Percentiles rank a stretch among this genome's conserved stretches.
Evolutionary conservation across 345 rosid genomes (phyloP).

Genomic region (Hypericum androsaemum): DNA sequence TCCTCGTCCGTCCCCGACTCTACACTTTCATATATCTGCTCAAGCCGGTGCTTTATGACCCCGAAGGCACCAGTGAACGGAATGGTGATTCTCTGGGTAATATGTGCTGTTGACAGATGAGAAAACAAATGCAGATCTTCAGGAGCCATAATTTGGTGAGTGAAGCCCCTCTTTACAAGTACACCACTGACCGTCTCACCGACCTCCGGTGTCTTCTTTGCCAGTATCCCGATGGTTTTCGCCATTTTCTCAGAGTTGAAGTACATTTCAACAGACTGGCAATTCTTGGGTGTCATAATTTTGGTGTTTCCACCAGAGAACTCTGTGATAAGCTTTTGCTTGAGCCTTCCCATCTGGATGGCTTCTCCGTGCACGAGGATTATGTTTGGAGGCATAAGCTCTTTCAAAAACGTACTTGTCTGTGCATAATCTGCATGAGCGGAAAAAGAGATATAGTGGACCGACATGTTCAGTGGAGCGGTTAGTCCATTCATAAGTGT

Average conservation of each 20-base stretch:
- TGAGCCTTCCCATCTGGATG: constrained; percentile 89
- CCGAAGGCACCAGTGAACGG: constrained; percentile 75
- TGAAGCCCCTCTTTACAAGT: constrained; percentile 85
- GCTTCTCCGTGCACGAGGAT: constrained; percentile 93
- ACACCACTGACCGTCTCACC: constrained; percentile 77
- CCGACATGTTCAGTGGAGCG: constrained; percentile 83
- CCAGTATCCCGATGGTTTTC: constrained; percentile 75
- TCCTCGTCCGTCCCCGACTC: constrained; percentile 73
- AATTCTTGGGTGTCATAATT: constrained; percentile 79
- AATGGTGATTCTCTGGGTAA: constrained; percentile 73
- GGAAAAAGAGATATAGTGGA: constrained; percentile 86
- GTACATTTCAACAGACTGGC: constrained; percentile 77
- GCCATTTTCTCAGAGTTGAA: constrained; percentile 92
- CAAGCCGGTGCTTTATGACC: constrained; percentile 66
- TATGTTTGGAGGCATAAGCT: constrained; percentile 90
- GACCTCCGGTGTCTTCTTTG: constrained; percentile 67
- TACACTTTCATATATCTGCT: constrained; percentile 71
- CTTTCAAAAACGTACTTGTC: constrained; percentile 85
- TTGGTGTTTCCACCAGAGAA: constrained; percentile 70
- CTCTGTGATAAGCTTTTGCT: constrained; percentile 70
- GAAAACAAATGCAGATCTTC: constrained; percentile 95
- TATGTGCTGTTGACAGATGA: constrained; percentile 74
- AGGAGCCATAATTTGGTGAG: constrained; percentile 94
- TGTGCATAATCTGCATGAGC: constrained; percentile 96
- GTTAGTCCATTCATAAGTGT: constrained; percentile 86